Base-by-base conservation (phyloP, 148 eudicot species). In the Chenopodium berlandieri region DNA sequence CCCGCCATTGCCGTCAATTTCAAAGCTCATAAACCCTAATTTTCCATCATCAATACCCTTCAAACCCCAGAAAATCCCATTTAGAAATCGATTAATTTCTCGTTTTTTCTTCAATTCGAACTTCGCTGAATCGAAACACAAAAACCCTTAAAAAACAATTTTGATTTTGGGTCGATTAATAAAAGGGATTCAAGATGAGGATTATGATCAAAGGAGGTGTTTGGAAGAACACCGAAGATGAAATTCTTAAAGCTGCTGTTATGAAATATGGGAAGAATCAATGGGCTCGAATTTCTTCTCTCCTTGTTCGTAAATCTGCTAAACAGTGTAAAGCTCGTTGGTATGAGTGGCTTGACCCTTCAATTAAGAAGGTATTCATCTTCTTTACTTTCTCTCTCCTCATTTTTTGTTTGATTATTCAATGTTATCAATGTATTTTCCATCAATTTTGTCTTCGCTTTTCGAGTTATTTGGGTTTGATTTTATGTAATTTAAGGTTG, bases 281-380 rank as follows among this genome's bases (percentile, higher is more conserved):
- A 54, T 96, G 99, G 99, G 97, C 98, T 44, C 88, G 98, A 48
- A 96, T 96, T 19, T 96, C 99, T 23, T 94, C 98, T 0, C 82
- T 94, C 0, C 87, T 94, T 3, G 98, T 94, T 71, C 90, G 99
- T 8, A 96, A 96, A 84, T 96, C 99, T 23, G 99, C 99, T 17
- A 96, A 96, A 78, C 98, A 96, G 84, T 96, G 99, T 83, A 96
- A 96, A 81, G 95, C 99, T 78, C 89, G 99, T 2, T 96, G 98
- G 99, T 94, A 96, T 78, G 99, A 96, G 84, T 96, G 98, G 99
- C 98, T 96, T 34, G 99, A 96, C 77, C 99, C 99, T 64, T 96
- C 99, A 14, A 96, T 96, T 46, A 96, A 96, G 37, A 96, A 96
- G 98, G 99, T 85, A 87, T 30, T 20, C 44, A 40, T 40, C 3